Evolutionary conservation across 805 yeast species (phyloP).

Genomic region (Myxozyma neotropica): DNA sequence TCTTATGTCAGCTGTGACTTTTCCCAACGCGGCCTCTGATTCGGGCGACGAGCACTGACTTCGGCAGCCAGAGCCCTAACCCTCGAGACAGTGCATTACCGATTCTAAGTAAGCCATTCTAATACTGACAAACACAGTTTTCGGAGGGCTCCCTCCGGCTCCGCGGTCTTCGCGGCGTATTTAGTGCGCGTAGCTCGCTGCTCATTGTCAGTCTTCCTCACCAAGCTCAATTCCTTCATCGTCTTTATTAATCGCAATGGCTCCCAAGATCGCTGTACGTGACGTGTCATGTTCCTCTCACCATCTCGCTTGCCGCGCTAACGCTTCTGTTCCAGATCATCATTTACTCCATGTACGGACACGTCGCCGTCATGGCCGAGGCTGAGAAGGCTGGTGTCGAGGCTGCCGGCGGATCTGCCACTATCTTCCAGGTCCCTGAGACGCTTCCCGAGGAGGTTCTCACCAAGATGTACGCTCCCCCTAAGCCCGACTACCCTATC

Average conservation of each 20-base stretch:
- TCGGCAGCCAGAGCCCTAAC: no score
- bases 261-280: slow-evolving; percentile 36
- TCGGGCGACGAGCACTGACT: no score
- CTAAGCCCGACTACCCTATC: slow-evolving; percentile 64
- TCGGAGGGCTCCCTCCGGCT: background rate
- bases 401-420: slow-evolving; percentile 68
- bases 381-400: slow-evolving; percentile 68
- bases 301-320: no score
- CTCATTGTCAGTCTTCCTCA: no score
- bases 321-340: slow-evolving; percentile 45
- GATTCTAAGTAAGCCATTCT: background rate
- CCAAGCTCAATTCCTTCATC: background rate
- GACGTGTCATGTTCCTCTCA: no score
- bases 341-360: slow-evolving; percentile 78
- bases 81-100: background rate
- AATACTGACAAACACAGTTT: background rate
- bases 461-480: slow-evolving; percentile 58
- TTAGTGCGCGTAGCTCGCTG: no score
- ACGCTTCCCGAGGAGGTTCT: slow-evolving; percentile 66
- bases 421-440: slow-evolving; percentile 74
- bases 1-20: no score
- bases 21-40: no score
- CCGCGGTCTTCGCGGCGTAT: no score
- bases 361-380: slow-evolving; percentile 67
- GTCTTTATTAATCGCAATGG: slow-evolving; percentile 15